Conservation (phyloP, 805 yeast species). For the Cyberlindnera amylophila region DNA sequence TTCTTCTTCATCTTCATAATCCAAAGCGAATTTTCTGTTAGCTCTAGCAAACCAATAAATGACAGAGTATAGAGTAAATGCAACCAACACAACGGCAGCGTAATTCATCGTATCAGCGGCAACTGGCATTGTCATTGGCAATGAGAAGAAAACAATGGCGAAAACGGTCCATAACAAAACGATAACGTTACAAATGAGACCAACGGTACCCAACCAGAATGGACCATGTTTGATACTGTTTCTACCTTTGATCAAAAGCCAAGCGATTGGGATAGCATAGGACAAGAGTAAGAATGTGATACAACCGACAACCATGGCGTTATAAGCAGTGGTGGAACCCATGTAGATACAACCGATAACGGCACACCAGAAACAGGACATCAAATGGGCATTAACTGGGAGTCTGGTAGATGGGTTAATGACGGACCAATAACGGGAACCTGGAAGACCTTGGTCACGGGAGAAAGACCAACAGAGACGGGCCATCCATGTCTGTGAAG, state of each 20-base stretch:
- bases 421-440: constrained; percentile 45
- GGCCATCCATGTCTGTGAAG: constrained; percentile 66
- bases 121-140: constrained; percentile 64
- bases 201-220: constrained; percentile 60
- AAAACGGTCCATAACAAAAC: constrained; percentile 56
- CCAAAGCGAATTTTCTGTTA: constrained; percentile 28
- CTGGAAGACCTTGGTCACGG: constrained; percentile 60
- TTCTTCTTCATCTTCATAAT: constrained; percentile 19
- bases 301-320: constrained; percentile 60
- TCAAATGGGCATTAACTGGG: constrained; percentile 58
- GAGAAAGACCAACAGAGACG: constrained; percentile 67
- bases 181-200: constrained; percentile 47
- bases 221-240: constrained; percentile 57
- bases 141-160: constrained; percentile 56
- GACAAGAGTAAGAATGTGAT: constrained; percentile 55
- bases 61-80: constrained; percentile 40
- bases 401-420: constrained; percentile 45
- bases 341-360: constrained; percentile 58
- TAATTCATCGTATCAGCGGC: constrained; percentile 63
- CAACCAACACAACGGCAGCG: constrained; percentile 52
- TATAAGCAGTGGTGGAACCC: constrained; percentile 66
- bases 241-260: constrained; percentile 47
- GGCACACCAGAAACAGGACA: constrained; percentile 50
- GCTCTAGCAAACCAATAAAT: constrained; percentile 50
- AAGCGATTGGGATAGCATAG: constrained; percentile 52